Evolutionary conservation across 108 stramenopile species (phyloP), one percentile per base, ranked within the genome.

Genomic region (Cyclotella cryptica): DNA sequence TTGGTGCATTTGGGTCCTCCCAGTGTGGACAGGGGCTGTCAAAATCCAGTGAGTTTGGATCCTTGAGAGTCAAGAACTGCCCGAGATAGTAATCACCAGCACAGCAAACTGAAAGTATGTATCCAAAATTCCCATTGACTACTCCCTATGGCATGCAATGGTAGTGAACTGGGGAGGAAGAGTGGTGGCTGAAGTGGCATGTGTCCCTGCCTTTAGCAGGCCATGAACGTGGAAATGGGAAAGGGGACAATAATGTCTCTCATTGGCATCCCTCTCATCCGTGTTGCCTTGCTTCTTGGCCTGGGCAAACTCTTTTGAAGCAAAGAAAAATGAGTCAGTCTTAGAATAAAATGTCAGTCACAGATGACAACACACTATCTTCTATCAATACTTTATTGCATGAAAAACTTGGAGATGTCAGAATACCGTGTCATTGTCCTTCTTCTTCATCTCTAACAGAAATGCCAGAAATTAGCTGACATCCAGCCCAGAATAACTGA

Each of bases 11-110:
- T 11, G 60, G 60, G 35, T 35, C 60, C 35, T 61, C 35, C 60
- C 35, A 87, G 42, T 84, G 77, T 41, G 84, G 84, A 3, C 79
- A 76, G 0, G 81, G 77, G 24, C 52, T 43, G 11, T 24, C 69
- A 79, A 87, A 85, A 1, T 47, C 28, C 26, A 40, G 26, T 18
- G 53, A 54, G 47, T 62, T 67, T 64, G 84, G 77, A 45, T 78
- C 65, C 18, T 81, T 19, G 24, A 72, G 67, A 26, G 82, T 44
- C 35, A 87, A 72, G 0, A 78, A 35, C 26, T 74, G 68, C 18
- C 87, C 87, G 7, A 84, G 47, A 46, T 84, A 87, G 10, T 81
- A 47, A 68, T 84, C 87, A 27, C 87, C 80, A 9, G 49, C 55
- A 40, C 45, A 6, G 75, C 75, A 82, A 82, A 84, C 19, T 72